Evolutionary conservation across 2,329 filamentous ascomycete genomes (phyloP), one percentile per base, ranked within the genome.

Genomic region (Fusarium sp.): DNA sequence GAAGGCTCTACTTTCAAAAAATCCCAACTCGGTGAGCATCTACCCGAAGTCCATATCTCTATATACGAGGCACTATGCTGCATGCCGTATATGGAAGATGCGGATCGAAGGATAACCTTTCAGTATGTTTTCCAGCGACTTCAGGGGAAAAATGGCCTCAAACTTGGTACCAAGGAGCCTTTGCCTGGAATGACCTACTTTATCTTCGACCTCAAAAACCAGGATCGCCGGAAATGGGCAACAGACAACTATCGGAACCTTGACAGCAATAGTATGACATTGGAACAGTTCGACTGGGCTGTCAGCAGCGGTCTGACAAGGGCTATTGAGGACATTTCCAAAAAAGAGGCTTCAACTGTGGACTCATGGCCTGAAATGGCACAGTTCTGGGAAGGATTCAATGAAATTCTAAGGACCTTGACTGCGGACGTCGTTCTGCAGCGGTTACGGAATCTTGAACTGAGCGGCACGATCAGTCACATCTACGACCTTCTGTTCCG

Each of bases 41-140:
- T 88, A 33, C 83, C 87, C 4, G 84, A 89, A 33, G 90, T 93
- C 12, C 88, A 97, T 56, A 89, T 96, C 65, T 92, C 94, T 16
- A 89, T 98, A 35, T 97, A 97, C 77, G 95, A 98, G 80, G 92
- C 93, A 1, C 84, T 98, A 57, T 97, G 95, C 80, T 97, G 93
- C 80, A 90, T 95, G 73, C 87, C 92, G 2, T 94, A 97, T 79
- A 86, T 98, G 68, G 87, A 83, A 48, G 75, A 85, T n/a, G 84
- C 86, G 3, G 85, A 86, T 8, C 86, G 86, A 71, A 84, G 87
- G 6, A 75, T 79, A 1, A 79, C 91, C 72, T 97, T 98, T 79
- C 93, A 97, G 79, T 90, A 88, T 74, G 94, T 97, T 16, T 98
- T 98, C 80, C 87, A 90, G 74, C 87, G 94, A 28, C 90, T 97